Conservation (phyloP, 768 basidiomycete genomes). For the Hericium alpestre region DNA sequence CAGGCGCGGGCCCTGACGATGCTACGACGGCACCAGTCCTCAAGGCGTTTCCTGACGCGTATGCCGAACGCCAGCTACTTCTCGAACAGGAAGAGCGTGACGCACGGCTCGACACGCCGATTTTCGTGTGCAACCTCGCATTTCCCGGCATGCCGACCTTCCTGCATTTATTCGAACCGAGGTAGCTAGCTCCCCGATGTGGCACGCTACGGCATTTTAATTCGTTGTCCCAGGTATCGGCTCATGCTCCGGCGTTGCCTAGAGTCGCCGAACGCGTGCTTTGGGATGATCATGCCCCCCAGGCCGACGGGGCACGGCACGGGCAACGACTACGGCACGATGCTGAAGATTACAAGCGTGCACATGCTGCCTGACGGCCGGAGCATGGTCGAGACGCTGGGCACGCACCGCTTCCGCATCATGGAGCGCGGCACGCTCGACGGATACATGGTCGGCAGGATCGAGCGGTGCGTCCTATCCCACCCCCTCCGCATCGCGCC, state of each 20-base stretch:
- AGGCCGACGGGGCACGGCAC: conserved; percentile 20
- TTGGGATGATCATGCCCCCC: conserved; percentile 87
- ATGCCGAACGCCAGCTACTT: conserved; percentile 52
- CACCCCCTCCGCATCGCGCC: neutral
- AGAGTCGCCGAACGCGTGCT: conserved; percentile 60
- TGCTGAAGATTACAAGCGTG: conserved; percentile 80
- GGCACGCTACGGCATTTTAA: too few species aligned
- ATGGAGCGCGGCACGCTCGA: conserved; percentile 77
- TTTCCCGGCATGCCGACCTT: conserved; percentile 88
- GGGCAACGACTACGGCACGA: conserved; percentile 76
- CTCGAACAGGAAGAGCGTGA: conserved; percentile 71
- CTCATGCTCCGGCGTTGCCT: conserved; percentile 96
- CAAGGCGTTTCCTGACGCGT: conserved; percentile 54
- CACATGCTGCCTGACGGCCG: conserved; percentile 85
- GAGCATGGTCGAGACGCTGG: conserved; percentile 73
- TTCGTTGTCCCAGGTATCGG: conserved; percentile 47
- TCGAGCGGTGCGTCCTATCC: conserved; percentile 40
- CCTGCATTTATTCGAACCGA: conserved; percentile 89
- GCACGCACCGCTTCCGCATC: conserved; percentile 71
- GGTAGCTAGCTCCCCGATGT: conserved; percentile 24
- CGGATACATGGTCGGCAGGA: conserved; percentile 80
- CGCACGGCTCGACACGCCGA: conserved; percentile 74
- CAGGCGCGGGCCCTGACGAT: too few species aligned
- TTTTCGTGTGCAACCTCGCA: conserved; percentile 81
- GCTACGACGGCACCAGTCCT: conserved; percentile 34